These are phyloP conservation scores for Nitzschia palea DNA, from an alignment of 108 stramenopile genomes.

Conservation along the genomic window DNA sequence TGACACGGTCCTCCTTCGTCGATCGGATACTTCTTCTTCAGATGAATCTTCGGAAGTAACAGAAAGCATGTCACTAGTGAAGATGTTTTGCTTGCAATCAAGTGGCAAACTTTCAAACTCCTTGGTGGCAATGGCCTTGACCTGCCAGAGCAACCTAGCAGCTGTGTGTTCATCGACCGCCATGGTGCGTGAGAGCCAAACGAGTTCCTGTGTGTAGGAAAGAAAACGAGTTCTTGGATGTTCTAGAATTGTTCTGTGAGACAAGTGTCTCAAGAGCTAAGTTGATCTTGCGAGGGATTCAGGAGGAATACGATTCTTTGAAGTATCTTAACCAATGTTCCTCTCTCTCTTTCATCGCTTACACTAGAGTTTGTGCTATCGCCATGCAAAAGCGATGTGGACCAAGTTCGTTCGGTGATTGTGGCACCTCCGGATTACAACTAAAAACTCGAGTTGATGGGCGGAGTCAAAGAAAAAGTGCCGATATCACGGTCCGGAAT, in stretches of 20 bases:
- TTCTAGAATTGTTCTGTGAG: conserved; percentile 13
- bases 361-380: too few relatives aligned
- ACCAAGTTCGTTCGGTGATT: too few relatives aligned
- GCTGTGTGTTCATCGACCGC: conserved; percentile 20
- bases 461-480: too few relatives aligned
- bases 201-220: not conserved
- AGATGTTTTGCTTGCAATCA: conserved; percentile 14
- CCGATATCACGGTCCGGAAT: not conserved
- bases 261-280: not conserved
- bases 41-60: conserved; percentile 8
- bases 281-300: not conserved
- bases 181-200: not conserved
- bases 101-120: conserved; percentile 22
- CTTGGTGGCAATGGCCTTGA: conserved; percentile 38
- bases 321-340: too few relatives aligned
- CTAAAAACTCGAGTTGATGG: too few relatives aligned
- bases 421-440: too few relatives aligned
- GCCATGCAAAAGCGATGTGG: too few relatives aligned
- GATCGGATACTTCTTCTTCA: not conserved
- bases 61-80: not conserved
- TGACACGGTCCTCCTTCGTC: conserved; percentile 27
- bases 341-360: not conserved
- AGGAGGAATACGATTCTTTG: conserved; percentile 7
- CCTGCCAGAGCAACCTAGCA: conserved; percentile 22
- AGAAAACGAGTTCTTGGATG: not conserved